Evolutionary conservation across 140 eudicot genomes (phyloP).

Genomic region (Anethum foeniculum): DNA sequence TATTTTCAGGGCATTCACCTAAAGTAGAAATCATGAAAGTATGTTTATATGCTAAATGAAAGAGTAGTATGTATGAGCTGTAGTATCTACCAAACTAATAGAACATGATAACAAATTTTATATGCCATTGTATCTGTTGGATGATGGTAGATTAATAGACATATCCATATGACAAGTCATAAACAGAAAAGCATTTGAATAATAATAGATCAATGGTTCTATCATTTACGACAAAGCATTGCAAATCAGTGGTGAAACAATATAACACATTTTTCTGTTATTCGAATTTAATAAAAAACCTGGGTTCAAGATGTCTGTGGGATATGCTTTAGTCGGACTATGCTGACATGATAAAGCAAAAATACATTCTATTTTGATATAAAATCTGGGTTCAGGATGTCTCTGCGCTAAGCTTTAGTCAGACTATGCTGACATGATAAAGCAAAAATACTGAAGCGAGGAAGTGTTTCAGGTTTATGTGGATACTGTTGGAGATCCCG

Average conservation of each 20-base stretch:
- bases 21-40: not conserved
- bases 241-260: not conserved
- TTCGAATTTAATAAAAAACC: not conserved
- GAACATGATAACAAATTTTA: not conserved
- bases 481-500: conserved; percentile 95
- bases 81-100: not conserved
- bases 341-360: not conserved
- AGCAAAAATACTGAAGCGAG: not conserved
- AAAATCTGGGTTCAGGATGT: not conserved
- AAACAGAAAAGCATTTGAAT: not conserved
- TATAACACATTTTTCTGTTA: not conserved
- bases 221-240: not conserved
- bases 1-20: not conserved
- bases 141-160: not conserved
- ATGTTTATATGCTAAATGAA: not conserved
- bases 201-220: not conserved
- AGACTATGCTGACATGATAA: not conserved
- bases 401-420: not conserved
- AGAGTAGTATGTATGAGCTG: not conserved
- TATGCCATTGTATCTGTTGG: not conserved
- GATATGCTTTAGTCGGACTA: not conserved
- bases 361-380: not conserved
- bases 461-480: conserved; percentile 57
- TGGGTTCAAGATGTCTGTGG: conserved; percentile 5
- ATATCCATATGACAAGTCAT: not conserved